phyloP scores from a whole-genome alignment of 2,329 filamentous ascomycete genomes.

The Hypomyces rosellus region DNA sequence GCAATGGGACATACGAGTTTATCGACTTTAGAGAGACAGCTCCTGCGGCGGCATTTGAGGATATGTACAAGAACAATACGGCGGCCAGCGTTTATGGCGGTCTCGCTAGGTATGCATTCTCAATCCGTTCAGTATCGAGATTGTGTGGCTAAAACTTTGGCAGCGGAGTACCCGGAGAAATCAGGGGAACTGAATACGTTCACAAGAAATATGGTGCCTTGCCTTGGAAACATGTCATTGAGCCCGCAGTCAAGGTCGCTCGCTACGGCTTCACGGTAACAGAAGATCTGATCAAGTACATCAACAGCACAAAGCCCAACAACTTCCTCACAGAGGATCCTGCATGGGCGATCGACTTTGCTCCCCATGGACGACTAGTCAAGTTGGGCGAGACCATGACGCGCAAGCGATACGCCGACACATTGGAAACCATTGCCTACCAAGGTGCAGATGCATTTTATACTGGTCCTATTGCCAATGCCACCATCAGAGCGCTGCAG shows the following conservation, averaged over 20 bases:
- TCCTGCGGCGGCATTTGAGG: constrained; percentile 67
- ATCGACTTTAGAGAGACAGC: constrained; percentile 84
- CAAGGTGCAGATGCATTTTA: constrained; percentile 65
- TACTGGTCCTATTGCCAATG: constrained; percentile 59
- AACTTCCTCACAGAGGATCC: constrained; percentile 65
- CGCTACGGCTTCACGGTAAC: constrained; percentile 66
- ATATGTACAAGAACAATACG: constrained; percentile 73
- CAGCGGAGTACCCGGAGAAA: constrained; percentile 61
- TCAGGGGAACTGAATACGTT: constrained; percentile 67
- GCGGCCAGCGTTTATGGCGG: constrained; percentile 61
- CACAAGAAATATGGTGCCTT: constrained; percentile 61
- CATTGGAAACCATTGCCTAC: constrained; percentile 62
- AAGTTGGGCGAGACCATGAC: constrained; percentile 68
- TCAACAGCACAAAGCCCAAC: constrained; percentile 42
- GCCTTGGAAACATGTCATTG: constrained; percentile 60
- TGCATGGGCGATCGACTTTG: constrained; percentile 78
- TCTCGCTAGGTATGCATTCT: constrained; percentile 55
- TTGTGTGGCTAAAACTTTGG: neutral
- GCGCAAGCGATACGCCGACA: constrained; percentile 66
- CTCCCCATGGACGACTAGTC: constrained; percentile 62
- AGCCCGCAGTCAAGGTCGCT: constrained; percentile 66
- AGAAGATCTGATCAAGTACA: constrained; percentile 64
- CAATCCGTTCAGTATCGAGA: constrained; percentile 14
- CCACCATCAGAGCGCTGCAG: constrained; percentile 60
- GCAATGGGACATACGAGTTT: constrained; percentile 65